Conservation (phyloP, 2,329 filamentous ascomycete genomes). For the Aureobasidium sp. region DNA sequence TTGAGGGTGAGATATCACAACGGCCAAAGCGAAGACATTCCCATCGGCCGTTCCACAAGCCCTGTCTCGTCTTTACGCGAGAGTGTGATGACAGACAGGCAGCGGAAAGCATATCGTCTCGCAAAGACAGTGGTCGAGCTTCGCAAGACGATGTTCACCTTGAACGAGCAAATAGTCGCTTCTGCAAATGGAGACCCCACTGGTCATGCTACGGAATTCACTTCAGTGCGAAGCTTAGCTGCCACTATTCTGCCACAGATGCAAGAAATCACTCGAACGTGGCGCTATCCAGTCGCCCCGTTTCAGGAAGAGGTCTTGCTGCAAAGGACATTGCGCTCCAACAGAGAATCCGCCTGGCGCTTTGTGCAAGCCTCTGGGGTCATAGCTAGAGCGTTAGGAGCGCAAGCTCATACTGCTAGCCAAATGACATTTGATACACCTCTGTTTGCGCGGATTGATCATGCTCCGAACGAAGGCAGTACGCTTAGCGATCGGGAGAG, state of each 20-base stretch:
- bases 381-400: conserved; percentile 50
- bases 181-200: conserved; percentile 19
- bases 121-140: conserved; percentile 49
- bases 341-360: conserved; percentile 49
- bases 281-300: conserved; percentile 55
- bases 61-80: conserved; percentile 17
- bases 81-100: conserved; percentile 42
- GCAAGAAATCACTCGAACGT: conserved; percentile 48
- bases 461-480: conserved; percentile 34
- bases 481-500: conserved; percentile 37
- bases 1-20: conserved; percentile 53
- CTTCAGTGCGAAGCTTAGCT: conserved; percentile 28
- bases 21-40: conserved; percentile 53
- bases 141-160: conserved; percentile 49
- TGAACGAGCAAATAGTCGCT: conserved; percentile 25
- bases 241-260: conserved; percentile 47
- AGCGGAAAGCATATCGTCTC: conserved; percentile 48
- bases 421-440: conserved; percentile 25
- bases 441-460: conserved; percentile 42
- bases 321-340: conserved; percentile 50
- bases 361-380: conserved; percentile 58
- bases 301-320: conserved; percentile 44
- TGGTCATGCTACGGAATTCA: conserved; percentile 39
- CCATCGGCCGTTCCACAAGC: conserved; percentile 34
- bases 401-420: conserved; percentile 38